phyloP scores from a whole-genome alignment of 306 rosid species.

The Inga oerstediana region DNA sequence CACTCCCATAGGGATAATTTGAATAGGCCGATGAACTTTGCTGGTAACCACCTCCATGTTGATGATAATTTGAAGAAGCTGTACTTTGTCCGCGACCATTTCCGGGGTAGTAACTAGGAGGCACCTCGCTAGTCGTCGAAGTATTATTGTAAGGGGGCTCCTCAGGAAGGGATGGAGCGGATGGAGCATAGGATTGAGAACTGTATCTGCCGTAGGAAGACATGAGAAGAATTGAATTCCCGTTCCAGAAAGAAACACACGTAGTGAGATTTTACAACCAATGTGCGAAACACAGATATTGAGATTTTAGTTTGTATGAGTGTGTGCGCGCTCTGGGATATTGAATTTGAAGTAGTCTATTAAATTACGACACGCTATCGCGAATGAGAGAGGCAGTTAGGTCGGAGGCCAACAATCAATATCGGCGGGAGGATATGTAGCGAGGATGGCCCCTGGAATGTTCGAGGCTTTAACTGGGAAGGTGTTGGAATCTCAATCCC shows the following conservation, averaged over 20 bases:
- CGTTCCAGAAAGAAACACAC: background rate
- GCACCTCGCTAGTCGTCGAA: conserved; percentile 4
- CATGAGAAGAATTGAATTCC: conserved; percentile 22
- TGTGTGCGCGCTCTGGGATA: background rate
- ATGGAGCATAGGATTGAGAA: conserved; percentile 58
- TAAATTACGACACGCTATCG: background rate
- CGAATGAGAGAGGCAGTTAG: background rate
- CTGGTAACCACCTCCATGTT: background rate
- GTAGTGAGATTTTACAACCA: too few relatives aligned
- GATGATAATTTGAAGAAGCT: conserved; percentile 32
- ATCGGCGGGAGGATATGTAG: background rate
- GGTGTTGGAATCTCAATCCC: background rate
- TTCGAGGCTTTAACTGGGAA: background rate
- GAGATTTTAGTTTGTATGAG: too few relatives aligned
- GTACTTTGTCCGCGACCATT: background rate
- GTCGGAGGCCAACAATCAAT: background rate
- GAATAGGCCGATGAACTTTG: conserved; percentile 18
- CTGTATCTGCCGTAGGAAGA: conserved; percentile 49
- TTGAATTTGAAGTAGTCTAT: background rate
- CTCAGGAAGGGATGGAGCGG: conserved; percentile 57
- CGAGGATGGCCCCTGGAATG: background rate
- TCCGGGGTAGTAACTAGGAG: conserved; percentile 8
- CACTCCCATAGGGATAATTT: background rate
- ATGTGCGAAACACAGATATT: background rate
- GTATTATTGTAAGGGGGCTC: conserved; percentile 12